phyloP scores from a whole-genome alignment of 1,139 yeast species.

The Nakaseomyces kungkrabaensis region DNA sequence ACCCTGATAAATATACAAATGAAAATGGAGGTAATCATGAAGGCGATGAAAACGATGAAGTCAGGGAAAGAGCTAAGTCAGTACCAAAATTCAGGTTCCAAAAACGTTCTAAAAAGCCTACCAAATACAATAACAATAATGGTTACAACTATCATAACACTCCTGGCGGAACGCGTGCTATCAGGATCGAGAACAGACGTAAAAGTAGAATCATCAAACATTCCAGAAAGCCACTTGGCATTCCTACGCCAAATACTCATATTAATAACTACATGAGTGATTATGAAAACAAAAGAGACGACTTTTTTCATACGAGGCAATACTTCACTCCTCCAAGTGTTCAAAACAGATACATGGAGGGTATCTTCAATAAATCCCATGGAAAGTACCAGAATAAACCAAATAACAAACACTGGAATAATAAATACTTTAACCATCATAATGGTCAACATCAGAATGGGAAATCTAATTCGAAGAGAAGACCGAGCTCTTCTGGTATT shows the following conservation, averaged over 20 bases:
- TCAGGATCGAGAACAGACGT: slow-evolving; percentile 24
- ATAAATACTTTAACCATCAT: slow-evolving; percentile 13
- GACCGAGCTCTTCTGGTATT: slow-evolving; percentile 20
- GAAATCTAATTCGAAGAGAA: slow-evolving; percentile 9
- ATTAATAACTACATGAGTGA: slow-evolving; percentile 32
- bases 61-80: slow-evolving; percentile 20
- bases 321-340: slow-evolving; percentile 72
- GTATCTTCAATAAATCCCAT: slow-evolving; percentile 40
- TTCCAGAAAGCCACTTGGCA: slow-evolving; percentile 53
- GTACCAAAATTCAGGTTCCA: slow-evolving; percentile 22
- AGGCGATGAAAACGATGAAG: background rate
- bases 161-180: slow-evolving; percentile 11
- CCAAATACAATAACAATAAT: slow-evolving; percentile 9
- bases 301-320: slow-evolving; percentile 51
- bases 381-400: slow-evolving; percentile 5
- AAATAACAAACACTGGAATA: slow-evolving; percentile 13
- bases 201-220: slow-evolving; percentile 37
- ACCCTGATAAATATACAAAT: background rate
- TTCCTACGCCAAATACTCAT: slow-evolving; percentile 42
- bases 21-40: background rate
- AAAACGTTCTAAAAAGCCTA: slow-evolving; percentile 12
- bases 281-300: slow-evolving; percentile 23
- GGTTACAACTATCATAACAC: slow-evolving; percentile 9
- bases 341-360: slow-evolving; percentile 61
- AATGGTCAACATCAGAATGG: slow-evolving; percentile 13